These are phyloP conservation scores for Smallanthus sonchifolius DNA, from an alignment of 129 eudicot genomes.

Conservation along the genomic window DNA sequence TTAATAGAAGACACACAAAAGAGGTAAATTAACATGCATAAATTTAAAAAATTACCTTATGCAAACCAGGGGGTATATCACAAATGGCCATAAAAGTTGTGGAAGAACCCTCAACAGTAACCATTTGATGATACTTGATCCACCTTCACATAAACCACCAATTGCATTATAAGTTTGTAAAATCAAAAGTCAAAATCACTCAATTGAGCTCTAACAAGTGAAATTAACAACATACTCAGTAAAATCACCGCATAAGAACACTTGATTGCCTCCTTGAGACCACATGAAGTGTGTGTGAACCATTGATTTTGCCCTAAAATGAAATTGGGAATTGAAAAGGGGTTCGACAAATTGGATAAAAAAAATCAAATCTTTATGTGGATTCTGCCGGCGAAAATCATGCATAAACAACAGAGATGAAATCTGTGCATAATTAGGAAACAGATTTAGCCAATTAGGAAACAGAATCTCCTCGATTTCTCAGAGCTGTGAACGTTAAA, in stretches of 20 bases:
- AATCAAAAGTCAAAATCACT: conserved; percentile 14
- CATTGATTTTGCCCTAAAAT: conserved; percentile 32
- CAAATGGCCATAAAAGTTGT: conserved; percentile 45
- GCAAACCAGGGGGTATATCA: conserved; percentile 60
- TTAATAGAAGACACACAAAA: not conserved
- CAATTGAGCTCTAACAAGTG: not conserved
- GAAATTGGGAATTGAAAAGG: not conserved
- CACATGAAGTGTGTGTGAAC: conserved; percentile 57
- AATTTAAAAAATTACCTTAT: conserved; percentile 39
- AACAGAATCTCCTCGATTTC: conserved; percentile 39
- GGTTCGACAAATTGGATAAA: conserved; percentile 11
- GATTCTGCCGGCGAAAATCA: conserved; percentile 44
- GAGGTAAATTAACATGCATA: not conserved
- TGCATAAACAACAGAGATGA: conserved; percentile 8
- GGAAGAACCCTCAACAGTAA: conserved; percentile 47
- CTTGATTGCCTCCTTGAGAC: conserved; percentile 63
- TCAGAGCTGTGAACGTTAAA: conserved; percentile 31
- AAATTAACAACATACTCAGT: conserved; percentile 41
- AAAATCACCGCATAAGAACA: conserved; percentile 47
- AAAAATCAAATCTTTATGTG: conserved; percentile 31
- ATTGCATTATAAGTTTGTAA: conserved; percentile 19
- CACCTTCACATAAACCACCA: conserved; percentile 47
- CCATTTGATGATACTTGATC: conserved; percentile 47
- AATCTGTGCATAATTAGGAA: conserved; percentile 19
- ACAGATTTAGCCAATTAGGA: conserved; percentile 36